Conservation (phyloP, 2,329 filamentous ascomycete genomes). For the Zarea fungicola region DNA sequence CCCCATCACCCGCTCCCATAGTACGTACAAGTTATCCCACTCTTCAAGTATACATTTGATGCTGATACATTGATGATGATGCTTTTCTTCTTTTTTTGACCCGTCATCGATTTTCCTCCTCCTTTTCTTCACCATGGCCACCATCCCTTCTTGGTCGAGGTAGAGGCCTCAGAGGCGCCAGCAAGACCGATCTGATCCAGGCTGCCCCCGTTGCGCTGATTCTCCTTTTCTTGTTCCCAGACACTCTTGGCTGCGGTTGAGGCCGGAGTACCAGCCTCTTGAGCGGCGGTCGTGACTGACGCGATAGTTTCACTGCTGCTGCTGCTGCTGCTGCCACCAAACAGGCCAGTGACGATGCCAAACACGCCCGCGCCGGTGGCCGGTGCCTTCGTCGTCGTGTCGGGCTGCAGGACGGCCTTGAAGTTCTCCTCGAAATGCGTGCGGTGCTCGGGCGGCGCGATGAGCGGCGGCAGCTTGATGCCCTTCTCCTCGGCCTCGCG, state of each 20-base stretch:
- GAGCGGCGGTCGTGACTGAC: conserved; percentile 15
- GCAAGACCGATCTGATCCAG: conserved; percentile 46
- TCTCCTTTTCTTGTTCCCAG: conserved; percentile 46
- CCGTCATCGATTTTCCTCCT: background rate
- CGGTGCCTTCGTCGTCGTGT: conserved; percentile 16
- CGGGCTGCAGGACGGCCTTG: conserved; percentile 26
- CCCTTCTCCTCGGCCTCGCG: conserved; percentile 40
- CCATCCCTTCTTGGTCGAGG: conserved; percentile 43
- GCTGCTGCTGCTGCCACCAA: conserved; percentile 21
- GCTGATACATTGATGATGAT: conserved; percentile 14
- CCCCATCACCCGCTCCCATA: conserved; percentile 15
- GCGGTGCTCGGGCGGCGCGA: conserved; percentile 39
- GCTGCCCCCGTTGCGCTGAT: conserved; percentile 45
- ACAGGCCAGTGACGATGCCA: conserved; percentile 28
- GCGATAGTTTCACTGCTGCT: background rate
- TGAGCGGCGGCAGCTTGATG: conserved; percentile 45
- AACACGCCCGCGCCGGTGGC: conserved; percentile 31
- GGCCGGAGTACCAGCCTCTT: conserved; percentile 17
- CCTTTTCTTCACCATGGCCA: conserved; percentile 36
- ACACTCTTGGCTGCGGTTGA: conserved; percentile 37
- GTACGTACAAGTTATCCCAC: conserved; percentile 4
- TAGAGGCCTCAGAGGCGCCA: conserved; percentile 19
- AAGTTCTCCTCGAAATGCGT: conserved; percentile 32
- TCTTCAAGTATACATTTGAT: conserved; percentile 5
- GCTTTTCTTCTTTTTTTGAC: conserved; percentile 3